A percentile compares a stretch with the other conserved stretches of the same genome.
Conservation (phyloP, 2,329 filamentous ascomycete genomes). For the Exophiala xenobiotica region DNA sequence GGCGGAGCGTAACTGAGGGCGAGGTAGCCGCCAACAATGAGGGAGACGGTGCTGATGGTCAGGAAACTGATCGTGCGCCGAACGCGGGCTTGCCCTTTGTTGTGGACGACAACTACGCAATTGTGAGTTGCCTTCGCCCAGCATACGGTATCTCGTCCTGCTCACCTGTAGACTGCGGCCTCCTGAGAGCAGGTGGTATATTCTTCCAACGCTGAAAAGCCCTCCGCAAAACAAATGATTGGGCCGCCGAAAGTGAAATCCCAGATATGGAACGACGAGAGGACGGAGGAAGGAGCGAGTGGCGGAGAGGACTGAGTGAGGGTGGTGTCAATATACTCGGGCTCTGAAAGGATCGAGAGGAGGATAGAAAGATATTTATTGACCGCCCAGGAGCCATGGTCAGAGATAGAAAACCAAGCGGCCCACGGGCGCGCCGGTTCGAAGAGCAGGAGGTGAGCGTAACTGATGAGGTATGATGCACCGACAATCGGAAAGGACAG, state of each 20-base stretch:
- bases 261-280: not conserved
- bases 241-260: not conserved
- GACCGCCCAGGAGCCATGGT: slow-evolving; percentile 20
- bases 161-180: slow-evolving; percentile 21
- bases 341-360: slow-evolving; percentile 5
- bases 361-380: slow-evolving; percentile 19
- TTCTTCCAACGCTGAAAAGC: not conserved
- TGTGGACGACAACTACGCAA: slow-evolving; percentile 30
- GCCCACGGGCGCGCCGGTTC: slow-evolving; percentile 8
- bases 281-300: slow-evolving; percentile 5
- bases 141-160: too few species aligned
- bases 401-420: slow-evolving; percentile 4
- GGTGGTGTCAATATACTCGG: not conserved
- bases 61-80: slow-evolving; percentile 27
- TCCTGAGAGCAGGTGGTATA: not conserved
- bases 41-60: slow-evolving; percentile 29
- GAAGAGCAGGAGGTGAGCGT: not conserved
- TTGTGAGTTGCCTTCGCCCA: not conserved
- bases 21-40: slow-evolving; percentile 25
- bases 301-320: not conserved
- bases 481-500: not conserved
- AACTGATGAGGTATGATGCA: slow-evolving; percentile 2
- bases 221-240: not conserved
- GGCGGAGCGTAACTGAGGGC: slow-evolving; percentile 28
- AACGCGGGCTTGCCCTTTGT: slow-evolving; percentile 23